Percentiles rank a stretch among this genome's conserved stretches.
These are phyloP conservation scores for Artemisia tridentata DNA, from an alignment of 129 eudicot genomes.

Conservation along the genomic window DNA sequence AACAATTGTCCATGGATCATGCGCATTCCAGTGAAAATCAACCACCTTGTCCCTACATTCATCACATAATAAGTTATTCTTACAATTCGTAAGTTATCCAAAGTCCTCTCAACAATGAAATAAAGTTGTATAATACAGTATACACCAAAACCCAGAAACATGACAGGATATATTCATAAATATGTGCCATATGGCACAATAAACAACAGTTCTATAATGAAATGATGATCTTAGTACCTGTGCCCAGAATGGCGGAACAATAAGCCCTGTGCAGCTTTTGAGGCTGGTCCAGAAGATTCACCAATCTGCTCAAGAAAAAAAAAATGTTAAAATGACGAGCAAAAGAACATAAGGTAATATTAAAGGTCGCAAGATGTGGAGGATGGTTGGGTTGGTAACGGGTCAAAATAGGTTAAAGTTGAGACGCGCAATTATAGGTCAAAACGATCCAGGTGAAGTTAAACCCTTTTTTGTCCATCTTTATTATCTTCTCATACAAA, in stretches of 20 bases:
- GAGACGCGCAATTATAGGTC: not conserved
- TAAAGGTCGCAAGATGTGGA: not conserved
- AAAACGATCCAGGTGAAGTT: no score
- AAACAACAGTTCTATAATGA: not conserved
- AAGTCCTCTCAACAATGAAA: not conserved
- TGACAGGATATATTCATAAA: not conserved
- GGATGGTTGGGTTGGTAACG: not conserved
- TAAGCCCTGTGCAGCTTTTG: slow-evolving; percentile 48
- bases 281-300: slow-evolving; percentile 21
- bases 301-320: slow-evolving; percentile 31
- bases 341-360: not conserved
- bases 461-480: no score
- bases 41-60: slow-evolving; percentile 76
- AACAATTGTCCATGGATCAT: slow-evolving; percentile 93
- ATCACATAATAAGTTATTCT: not conserved
- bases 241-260: slow-evolving; percentile 89
- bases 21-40: slow-evolving; percentile 83
- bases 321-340: not conserved
- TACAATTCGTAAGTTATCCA: not conserved
- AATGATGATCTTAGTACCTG: slow-evolving; percentile 41
- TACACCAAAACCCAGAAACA: not conserved
- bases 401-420: not conserved
- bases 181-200: not conserved
- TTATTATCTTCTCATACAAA: no score
- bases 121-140: not conserved